Conservation (phyloP, 768 basidiomycete genomes). For the Mycena epipterygia region DNA sequence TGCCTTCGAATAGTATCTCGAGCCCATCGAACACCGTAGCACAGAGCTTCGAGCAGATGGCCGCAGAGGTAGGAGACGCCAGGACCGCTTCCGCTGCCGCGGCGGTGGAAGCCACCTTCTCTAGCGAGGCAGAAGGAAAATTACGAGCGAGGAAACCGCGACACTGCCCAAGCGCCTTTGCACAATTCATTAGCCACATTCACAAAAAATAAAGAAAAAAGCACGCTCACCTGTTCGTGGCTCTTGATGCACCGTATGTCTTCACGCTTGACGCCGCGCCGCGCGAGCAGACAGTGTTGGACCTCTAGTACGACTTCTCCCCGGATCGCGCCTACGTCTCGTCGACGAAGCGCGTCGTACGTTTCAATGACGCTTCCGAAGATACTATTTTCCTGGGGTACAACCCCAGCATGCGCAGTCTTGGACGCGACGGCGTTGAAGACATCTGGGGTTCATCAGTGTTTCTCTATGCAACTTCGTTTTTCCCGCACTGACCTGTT, state of each 20-base stretch:
- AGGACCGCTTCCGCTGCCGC: slow-evolving; percentile 70
- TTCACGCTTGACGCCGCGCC: slow-evolving; percentile 65
- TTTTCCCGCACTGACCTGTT: slow-evolving; percentile 44
- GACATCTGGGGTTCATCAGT: slow-evolving; percentile 60
- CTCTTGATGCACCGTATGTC: slow-evolving; percentile 75
- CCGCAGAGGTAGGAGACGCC: slow-evolving; percentile 67
- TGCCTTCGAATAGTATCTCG: slow-evolving; percentile 69
- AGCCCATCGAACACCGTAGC: slow-evolving; percentile 71
- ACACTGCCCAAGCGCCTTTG: slow-evolving; percentile 87
- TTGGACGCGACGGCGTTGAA: slow-evolving; percentile 63
- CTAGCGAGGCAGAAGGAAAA: slow-evolving; percentile 64
- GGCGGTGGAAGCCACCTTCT: slow-evolving; percentile 81
- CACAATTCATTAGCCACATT: slow-evolving; percentile 16
- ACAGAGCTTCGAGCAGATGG: slow-evolving; percentile 81
- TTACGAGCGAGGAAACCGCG: slow-evolving; percentile 66
- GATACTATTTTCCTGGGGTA: slow-evolving; percentile 86
- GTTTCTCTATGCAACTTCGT: neutral
- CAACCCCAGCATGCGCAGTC: slow-evolving; percentile 66
- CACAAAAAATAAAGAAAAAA: neutral
- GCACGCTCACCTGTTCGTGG: slow-evolving; percentile 77
- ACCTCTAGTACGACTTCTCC: slow-evolving; percentile 73
- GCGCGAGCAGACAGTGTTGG: slow-evolving; percentile 78
- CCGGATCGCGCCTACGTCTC: slow-evolving; percentile 63
- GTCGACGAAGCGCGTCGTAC: slow-evolving; percentile 72
- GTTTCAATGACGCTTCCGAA: slow-evolving; percentile 83